Conservation (phyloP, 371 early-diverging fungal species). For the Mortierella sp. region DNA sequence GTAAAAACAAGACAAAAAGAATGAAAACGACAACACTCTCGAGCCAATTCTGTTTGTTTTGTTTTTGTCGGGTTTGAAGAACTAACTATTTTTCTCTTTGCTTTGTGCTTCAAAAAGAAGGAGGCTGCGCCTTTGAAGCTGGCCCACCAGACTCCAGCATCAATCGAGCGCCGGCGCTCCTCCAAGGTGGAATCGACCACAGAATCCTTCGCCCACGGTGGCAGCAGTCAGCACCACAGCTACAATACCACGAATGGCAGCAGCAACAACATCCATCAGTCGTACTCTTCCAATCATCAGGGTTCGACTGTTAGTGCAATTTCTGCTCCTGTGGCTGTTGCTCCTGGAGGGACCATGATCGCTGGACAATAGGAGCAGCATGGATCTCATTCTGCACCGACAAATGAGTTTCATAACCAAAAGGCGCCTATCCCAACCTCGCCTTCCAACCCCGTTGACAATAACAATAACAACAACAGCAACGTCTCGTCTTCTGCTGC, state of each 20-base stretch:
- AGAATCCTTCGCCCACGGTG: not conserved
- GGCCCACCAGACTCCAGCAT: not conserved
- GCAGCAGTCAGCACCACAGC: slow-evolving; percentile 2
- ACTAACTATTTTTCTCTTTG: not conserved
- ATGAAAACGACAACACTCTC: not conserved
- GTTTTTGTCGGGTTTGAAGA: not conserved
- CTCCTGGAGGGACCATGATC: no score
- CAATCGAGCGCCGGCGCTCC: slow-evolving; percentile 6
- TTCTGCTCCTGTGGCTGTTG: not conserved
- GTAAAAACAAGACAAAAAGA: not conserved
- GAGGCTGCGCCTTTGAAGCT: not conserved
- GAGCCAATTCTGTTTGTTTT: not conserved
- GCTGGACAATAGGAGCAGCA: slow-evolving; percentile 3
- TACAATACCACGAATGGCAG: not conserved
- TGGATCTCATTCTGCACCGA: slow-evolving; percentile 37
- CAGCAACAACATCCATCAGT: slow-evolving; percentile 4
- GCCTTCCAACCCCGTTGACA: slow-evolving; percentile 11
- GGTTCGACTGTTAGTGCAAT: not conserved
- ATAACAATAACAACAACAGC: slow-evolving; percentile 2
- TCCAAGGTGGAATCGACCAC: not conserved
- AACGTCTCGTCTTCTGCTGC: not conserved
- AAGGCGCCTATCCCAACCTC: slow-evolving; percentile 30
- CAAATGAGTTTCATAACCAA: slow-evolving; percentile 34
- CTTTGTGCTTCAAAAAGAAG: not conserved
- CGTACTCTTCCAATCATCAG: slow-evolving; percentile 5